Evolutionary conservation across 768 basidiomycete species (phyloP).

Genomic region (Rhodotorula paludigena): DNA sequence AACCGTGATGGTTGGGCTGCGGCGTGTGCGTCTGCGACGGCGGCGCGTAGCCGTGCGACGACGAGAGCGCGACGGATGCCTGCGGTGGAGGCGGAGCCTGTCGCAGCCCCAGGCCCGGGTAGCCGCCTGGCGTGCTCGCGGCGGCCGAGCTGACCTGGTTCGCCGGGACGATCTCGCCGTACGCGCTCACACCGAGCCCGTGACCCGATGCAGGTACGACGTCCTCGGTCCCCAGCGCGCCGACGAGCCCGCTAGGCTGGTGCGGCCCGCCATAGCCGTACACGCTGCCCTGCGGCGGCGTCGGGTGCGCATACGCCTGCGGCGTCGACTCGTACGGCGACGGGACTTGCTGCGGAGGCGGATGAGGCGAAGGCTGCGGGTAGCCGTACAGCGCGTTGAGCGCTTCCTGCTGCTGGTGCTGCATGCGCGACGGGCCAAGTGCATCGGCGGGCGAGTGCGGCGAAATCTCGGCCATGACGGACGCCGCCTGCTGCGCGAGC

Average conservation of each 20-base stretch:
- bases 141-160: background rate
- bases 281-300: background rate
- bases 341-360: background rate
- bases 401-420: background rate
- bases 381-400: background rate
- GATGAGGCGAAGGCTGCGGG: background rate
- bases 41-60: background rate
- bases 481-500: background rate
- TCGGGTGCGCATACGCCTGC: background rate
- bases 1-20: background rate
- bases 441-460: conserved; percentile 1
- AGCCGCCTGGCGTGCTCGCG: background rate
- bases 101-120: background rate
- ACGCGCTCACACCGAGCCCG: conserved; percentile 5
- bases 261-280: background rate
- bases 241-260: conserved; percentile 1
- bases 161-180: conserved; percentile 7
- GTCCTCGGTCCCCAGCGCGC: background rate
- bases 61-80: background rate
- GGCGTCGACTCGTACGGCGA: background rate
- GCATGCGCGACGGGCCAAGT: background rate
- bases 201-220: conserved; percentile 7
- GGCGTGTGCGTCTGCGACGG: background rate
- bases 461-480: background rate
- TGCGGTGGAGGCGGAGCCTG: background rate